A percentile compares a stretch with the other conserved stretches of the same genome.
These are phyloP conservation scores for Aspergillus glaucus DNA, from an alignment of 2,329 filamentous ascomycete species.

Conservation along the genomic window DNA sequence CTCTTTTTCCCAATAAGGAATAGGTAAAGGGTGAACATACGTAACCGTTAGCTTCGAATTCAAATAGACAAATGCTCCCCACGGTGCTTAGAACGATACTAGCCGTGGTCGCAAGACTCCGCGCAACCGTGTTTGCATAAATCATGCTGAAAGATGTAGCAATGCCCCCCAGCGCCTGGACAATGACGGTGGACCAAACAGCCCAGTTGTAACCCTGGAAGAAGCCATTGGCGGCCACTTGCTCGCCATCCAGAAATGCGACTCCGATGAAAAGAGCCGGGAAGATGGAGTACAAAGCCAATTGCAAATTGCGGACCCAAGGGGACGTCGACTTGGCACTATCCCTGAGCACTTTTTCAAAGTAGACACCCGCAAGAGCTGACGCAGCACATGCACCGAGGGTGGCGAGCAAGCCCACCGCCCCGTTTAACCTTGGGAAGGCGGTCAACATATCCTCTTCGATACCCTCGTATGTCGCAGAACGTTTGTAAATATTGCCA, in stretches of 20 bases:
- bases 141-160: conserved; percentile 76
- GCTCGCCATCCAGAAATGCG: conserved; percentile 76
- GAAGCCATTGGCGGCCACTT: conserved; percentile 78
- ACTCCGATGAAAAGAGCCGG: conserved; percentile 82
- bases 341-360: conserved; percentile 82
- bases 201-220: conserved; percentile 92
- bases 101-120: conserved; percentile 88
- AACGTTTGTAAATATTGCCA: conserved; percentile 57
- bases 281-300: conserved; percentile 90
- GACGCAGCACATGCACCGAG: conserved; percentile 72
- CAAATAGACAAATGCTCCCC: conserved; percentile 78
- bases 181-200: conserved; percentile 76
- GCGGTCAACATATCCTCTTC: conserved; percentile 53
- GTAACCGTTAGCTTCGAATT: conserved; percentile 64
- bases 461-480: conserved; percentile 87
- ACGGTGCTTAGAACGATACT: conserved; percentile 84
- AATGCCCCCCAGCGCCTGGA: conserved; percentile 79
- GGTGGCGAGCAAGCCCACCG: conserved; percentile 71
- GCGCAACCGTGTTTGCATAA: conserved; percentile 82
- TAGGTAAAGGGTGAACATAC: conserved; percentile 50
- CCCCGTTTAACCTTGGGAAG: conserved; percentile 63
- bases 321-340: conserved; percentile 68
- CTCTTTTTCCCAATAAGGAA: neutral
- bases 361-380: conserved; percentile 66
- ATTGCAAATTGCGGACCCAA: conserved; percentile 91